Conservation (phyloP, 2,329 filamentous ascomycete genomes). For the Chaetomiaceae sp. region DNA sequence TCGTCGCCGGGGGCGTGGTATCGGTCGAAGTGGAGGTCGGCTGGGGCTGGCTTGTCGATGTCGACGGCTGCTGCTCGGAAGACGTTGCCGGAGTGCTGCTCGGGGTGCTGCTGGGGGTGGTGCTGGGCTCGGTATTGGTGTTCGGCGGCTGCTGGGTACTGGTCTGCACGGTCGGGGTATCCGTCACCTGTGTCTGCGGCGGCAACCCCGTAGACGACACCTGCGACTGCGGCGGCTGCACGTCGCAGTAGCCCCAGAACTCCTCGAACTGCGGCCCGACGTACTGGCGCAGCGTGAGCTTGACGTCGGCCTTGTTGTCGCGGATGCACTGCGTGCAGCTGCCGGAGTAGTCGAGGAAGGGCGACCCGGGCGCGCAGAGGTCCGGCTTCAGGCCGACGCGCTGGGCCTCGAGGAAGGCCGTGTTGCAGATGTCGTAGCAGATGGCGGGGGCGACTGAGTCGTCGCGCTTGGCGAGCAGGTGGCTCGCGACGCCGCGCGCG, state of each 20-base stretch:
- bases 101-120: slow-evolving; percentile 15
- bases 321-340: slow-evolving; percentile 43
- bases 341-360: slow-evolving; percentile 36
- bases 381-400: slow-evolving; percentile 41
- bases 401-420: slow-evolving; percentile 43
- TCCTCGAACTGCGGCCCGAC: slow-evolving; percentile 39
- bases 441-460: slow-evolving; percentile 37
- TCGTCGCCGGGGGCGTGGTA: too few species aligned
- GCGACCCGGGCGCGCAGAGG: slow-evolving; percentile 45
- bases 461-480: slow-evolving; percentile 38
- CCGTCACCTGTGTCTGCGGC: slow-evolving; percentile 19
- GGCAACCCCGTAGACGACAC: slow-evolving; percentile 21
- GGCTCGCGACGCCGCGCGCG: slow-evolving; percentile 8
- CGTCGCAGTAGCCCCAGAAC: slow-evolving; percentile 43
- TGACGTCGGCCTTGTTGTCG: slow-evolving; percentile 24
- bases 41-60: not conserved
- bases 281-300: slow-evolving; percentile 33
- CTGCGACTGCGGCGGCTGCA: slow-evolving; percentile 9
- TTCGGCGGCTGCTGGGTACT: slow-evolving; percentile 19
- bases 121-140: slow-evolving; percentile 15
- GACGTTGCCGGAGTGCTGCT: too few species aligned
- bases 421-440: slow-evolving; percentile 54
- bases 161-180: slow-evolving; percentile 11
- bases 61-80: not conserved
- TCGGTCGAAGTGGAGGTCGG: not conserved